Conservation (phyloP, 2,329 filamentous ascomycete species). For the Colletotrichum cereale region DNA sequence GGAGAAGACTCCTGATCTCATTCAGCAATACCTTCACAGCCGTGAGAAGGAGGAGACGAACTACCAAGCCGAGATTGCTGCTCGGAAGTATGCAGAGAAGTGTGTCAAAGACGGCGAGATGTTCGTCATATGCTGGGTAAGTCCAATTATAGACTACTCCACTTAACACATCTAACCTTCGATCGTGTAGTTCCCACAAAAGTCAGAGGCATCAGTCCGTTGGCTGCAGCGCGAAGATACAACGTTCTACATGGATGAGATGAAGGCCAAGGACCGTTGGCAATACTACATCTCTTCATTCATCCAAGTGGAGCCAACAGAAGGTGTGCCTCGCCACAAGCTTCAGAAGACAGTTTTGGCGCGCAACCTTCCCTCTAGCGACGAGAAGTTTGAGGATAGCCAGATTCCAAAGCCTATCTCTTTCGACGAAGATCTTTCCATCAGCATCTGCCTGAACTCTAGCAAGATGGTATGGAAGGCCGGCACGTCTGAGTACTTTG, state of each 20-base stretch:
- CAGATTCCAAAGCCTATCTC: conserved; percentile 71
- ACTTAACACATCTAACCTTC: conserved; percentile 47
- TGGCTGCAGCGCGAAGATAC: conserved; percentile 77
- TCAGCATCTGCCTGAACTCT: conserved; percentile 81
- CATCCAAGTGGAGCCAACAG: conserved; percentile 88
- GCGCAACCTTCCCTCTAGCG: conserved; percentile 75
- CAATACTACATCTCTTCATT: conserved; percentile 96
- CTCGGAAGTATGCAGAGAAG: conserved; percentile 92
- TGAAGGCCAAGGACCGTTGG: conserved; percentile 87
- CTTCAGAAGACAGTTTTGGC: conserved; percentile 78
- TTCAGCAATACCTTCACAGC: conserved; percentile 86
- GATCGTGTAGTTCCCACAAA: conserved; percentile 71
- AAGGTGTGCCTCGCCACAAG: conserved; percentile 76
- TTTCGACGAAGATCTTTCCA: conserved; percentile 75
- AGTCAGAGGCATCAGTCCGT: conserved; percentile 78
- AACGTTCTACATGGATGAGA: conserved; percentile 89
- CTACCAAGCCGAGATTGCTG: conserved; percentile 89
- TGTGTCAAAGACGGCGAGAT: conserved; percentile 92
- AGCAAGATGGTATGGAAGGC: conserved; percentile 85
- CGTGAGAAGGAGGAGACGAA: conserved; percentile 87
- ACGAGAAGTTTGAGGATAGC: conserved; percentile 74
- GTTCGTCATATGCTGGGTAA: conserved; percentile 91
- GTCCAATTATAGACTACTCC: conserved; percentile 53
- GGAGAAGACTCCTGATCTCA: conserved; percentile 93
- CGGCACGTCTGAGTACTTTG: conserved; percentile 76